Evolutionary conservation across 768 basidiomycete genomes (phyloP).

Genomic region (Leucocoprinus sp.): DNA sequence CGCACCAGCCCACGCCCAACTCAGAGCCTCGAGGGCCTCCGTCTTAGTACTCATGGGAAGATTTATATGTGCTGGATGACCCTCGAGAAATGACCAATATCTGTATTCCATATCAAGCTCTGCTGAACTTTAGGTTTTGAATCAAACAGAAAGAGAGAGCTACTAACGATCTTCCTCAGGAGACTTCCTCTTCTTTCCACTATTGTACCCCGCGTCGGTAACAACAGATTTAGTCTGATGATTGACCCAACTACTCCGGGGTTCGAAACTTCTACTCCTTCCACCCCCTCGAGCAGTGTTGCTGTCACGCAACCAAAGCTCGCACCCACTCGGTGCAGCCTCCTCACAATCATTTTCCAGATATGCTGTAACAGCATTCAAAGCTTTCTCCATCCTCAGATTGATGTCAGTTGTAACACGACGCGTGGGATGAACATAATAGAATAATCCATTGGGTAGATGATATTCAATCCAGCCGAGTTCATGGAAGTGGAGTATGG

Average conservation of each 20-base stretch:
- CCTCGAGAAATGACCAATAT: conserved; percentile 77
- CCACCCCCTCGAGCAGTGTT: conserved; percentile 13
- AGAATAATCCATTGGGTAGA: conserved; percentile 65
- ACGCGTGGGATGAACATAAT: conserved; percentile 59
- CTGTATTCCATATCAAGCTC: conserved; percentile 70
- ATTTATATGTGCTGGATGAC: conserved; percentile 64
- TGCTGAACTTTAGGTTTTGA: conserved; percentile 20
- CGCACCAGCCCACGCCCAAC: conserved; percentile 73
- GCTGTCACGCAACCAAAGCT: conserved; percentile 56
- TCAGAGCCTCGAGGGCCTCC: conserved; percentile 70
- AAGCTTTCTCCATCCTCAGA: conserved; percentile 41
- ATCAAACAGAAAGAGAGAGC: not conserved
- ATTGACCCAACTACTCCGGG: conserved; percentile 54
- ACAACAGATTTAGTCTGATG: conserved; percentile 50
- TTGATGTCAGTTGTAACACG: conserved; percentile 67
- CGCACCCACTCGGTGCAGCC: conserved; percentile 29
- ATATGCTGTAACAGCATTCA: conserved; percentile 43
- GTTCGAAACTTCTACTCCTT: conserved; percentile 22
- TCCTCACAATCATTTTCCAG: conserved; percentile 26
- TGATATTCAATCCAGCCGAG: conserved; percentile 72
- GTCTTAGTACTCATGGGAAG: conserved; percentile 47
- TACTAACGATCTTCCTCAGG: conserved; percentile 39
- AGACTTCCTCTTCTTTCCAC: conserved; percentile 17
- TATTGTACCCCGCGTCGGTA: conserved; percentile 23
- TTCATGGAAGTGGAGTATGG: conserved; percentile 31